Conservation (phyloP, 441 rosid genomes). For the Bocquillonia castaneifolia region DNA sequence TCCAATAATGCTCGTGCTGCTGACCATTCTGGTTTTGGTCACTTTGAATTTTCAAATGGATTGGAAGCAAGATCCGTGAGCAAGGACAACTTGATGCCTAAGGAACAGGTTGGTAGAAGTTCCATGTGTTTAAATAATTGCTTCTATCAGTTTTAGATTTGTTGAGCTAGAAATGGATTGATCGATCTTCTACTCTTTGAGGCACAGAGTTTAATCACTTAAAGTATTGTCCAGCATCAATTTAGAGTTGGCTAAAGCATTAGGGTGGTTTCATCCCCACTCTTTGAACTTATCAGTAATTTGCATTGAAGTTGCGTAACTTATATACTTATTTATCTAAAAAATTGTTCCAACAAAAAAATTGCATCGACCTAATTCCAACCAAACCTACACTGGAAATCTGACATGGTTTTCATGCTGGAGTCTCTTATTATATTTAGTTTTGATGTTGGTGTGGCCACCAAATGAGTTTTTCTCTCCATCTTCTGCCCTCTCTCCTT, state of each 20-base stretch:
- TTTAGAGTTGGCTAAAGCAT: not conserved
- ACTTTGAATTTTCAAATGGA: conserved; percentile 30
- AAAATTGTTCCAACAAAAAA: too few relatives aligned
- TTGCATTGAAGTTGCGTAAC: not conserved
- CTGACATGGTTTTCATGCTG: not conserved
- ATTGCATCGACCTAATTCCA: not conserved
- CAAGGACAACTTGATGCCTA: conserved; percentile 35
- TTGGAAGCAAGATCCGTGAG: conserved; percentile 37
- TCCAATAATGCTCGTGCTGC: conserved; percentile 23
- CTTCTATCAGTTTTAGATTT: not conserved
- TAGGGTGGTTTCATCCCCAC: not conserved
- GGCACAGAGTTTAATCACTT: too few relatives aligned
- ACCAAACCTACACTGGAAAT: not conserved
- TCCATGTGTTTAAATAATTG: not conserved
- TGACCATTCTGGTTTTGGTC: conserved; percentile 31
- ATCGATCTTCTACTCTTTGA: too few relatives aligned
- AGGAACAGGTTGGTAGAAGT: conserved; percentile 48
- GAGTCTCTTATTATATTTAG: too few relatives aligned
- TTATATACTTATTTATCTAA: too few relatives aligned
- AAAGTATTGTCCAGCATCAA: not conserved
- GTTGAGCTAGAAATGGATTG: not conserved
- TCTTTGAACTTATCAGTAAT: not conserved
- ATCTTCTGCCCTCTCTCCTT: not conserved
- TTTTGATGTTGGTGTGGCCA: too few relatives aligned
- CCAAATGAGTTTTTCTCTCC: not conserved